A percentile compares a stretch with the other conserved stretches of the same genome.
Evolutionary conservation across 2,329 filamentous ascomycete genomes (phyloP).

Genomic region (Colletotrichum sp.): DNA sequence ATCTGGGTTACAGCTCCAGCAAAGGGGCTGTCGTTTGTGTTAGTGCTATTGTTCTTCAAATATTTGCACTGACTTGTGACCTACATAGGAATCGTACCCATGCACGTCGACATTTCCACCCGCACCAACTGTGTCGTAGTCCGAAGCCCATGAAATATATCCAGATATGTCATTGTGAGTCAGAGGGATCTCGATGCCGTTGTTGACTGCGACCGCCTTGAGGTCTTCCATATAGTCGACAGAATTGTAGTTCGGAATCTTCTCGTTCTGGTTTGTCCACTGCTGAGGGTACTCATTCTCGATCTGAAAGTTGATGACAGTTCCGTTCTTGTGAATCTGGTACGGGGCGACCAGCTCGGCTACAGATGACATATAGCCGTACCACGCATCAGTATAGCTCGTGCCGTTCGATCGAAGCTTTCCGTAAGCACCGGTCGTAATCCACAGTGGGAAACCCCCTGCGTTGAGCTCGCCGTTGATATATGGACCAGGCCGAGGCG

Average conservation of each 20-base stretch:
- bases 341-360: constrained; percentile 50
- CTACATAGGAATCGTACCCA: neutral
- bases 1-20: neutral
- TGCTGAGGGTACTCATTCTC: constrained; percentile 68
- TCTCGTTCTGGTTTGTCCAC: constrained; percentile 68
- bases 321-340: constrained; percentile 77
- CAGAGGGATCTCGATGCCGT: constrained; percentile 72
- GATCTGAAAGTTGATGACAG: constrained; percentile 71
- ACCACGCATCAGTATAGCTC: constrained; percentile 31
- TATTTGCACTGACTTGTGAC: neutral
- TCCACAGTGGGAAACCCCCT: constrained; percentile 75
- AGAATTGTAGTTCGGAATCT: constrained; percentile 56
- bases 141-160: neutral
- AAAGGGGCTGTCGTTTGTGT: neutral
- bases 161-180: constrained; percentile 66
- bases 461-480: constrained; percentile 75
- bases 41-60: neutral
- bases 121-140: constrained; percentile 1
- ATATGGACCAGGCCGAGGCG: constrained; percentile 68
- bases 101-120: constrained; percentile 42
- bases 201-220: constrained; percentile 58
- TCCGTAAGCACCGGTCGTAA: constrained; percentile 30
- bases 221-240: neutral
- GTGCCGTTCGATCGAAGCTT: neutral
- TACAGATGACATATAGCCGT: constrained; percentile 49